Conservation (phyloP, 345 rosid genomes). For the Citrus unshiu region DNA sequence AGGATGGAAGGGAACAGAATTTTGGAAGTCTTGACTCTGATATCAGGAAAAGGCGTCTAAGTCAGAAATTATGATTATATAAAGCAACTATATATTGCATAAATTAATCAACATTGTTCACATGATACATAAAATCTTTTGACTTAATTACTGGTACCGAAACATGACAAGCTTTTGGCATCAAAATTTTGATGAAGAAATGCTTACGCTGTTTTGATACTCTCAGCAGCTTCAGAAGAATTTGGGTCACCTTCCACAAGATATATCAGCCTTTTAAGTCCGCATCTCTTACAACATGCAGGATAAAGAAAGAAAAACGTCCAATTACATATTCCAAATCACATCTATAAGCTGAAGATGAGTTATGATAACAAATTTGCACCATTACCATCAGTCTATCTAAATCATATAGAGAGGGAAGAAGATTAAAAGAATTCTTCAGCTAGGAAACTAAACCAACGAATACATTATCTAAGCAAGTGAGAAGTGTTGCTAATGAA, state of each 20-base stretch:
- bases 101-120: neutral
- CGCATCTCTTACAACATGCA: constrained; percentile 54
- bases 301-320: constrained; percentile 6
- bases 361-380: neutral
- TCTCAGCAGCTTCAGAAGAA: constrained; percentile 76
- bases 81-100: neutral
- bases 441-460: neutral
- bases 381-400: neutral
- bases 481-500: neutral
- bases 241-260: constrained; percentile 92
- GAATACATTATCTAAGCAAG: neutral
- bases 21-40: neutral
- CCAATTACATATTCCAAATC: neutral
- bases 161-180: neutral
- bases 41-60: neutral
- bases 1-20: neutral
- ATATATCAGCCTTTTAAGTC: constrained; percentile 82
- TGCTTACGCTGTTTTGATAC: constrained; percentile 85
- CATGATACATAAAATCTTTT: neutral
- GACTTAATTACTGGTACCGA: neutral
- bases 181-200: constrained; percentile 5
- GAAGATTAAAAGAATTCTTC: neutral
- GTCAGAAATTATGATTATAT: neutral
- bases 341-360: neutral
- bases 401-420: neutral